A percentile compares a stretch with the other conserved stretches of the same genome.
phyloP scores from a whole-genome alignment of 2,329 filamentous ascomycete genomes.

The Colletotrichum tamarilloi region DNA sequence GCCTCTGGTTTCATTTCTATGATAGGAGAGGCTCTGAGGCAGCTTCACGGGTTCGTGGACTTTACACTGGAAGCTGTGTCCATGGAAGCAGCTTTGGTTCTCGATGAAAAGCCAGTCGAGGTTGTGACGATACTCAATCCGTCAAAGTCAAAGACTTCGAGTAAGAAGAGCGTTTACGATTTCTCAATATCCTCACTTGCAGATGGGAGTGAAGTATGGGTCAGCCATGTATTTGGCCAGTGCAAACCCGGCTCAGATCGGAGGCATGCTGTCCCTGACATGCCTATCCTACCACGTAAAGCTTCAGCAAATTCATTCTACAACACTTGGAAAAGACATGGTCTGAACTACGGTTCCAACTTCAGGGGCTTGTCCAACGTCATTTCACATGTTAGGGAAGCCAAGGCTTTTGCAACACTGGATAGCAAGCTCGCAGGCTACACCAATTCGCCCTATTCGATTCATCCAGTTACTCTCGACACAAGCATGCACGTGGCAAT shows the following conservation, averaged over 20 bases:
- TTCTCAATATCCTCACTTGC: slow-evolving; percentile 45
- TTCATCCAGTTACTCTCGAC: slow-evolving; percentile 54
- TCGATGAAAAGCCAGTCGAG: slow-evolving; percentile 44
- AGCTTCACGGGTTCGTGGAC: slow-evolving; percentile 25
- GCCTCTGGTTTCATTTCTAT: slow-evolving; percentile 25
- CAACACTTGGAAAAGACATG: slow-evolving; percentile 41
- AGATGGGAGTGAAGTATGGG: slow-evolving; percentile 30
- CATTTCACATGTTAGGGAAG: slow-evolving; percentile 7
- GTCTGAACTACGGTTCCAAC: slow-evolving; percentile 44
- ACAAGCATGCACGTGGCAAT: slow-evolving; percentile 45
- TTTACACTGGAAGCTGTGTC: slow-evolving; percentile 44
- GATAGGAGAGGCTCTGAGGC: slow-evolving; percentile 23
- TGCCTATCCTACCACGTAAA: slow-evolving; percentile 34
- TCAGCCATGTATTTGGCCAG: slow-evolving; percentile 11
- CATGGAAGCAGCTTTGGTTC: slow-evolving; percentile 44
- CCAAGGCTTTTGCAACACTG: slow-evolving; percentile 11
- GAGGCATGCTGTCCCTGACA: not conserved
- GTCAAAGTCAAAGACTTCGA: slow-evolving; percentile 38
- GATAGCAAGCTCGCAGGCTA: not conserved
- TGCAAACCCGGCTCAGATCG: slow-evolving; percentile 2
- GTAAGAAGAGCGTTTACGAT: slow-evolving; percentile 44
- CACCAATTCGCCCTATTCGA: slow-evolving; percentile 36
- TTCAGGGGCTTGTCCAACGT: slow-evolving; percentile 37
- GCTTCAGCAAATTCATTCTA: slow-evolving; percentile 41
- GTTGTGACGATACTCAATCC: slow-evolving; percentile 45